A percentile compares a stretch with the other conserved stretches of the same genome.
These are phyloP conservation scores for Vararia minispora DNA, from an alignment of 768 basidiomycete species.

Conservation along the genomic window DNA sequence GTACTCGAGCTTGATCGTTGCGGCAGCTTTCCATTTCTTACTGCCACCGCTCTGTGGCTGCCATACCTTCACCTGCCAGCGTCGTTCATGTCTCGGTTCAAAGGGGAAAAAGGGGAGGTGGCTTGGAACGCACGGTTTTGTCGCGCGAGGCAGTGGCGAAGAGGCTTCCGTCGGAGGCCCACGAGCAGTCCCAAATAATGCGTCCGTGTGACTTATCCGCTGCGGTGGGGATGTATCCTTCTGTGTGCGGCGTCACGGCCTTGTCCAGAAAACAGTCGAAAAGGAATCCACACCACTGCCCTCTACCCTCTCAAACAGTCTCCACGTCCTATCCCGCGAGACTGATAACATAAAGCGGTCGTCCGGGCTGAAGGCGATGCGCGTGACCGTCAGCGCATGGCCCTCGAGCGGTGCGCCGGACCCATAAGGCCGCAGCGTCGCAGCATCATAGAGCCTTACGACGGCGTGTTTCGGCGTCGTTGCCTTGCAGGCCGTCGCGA, in stretches of 20 bases:
- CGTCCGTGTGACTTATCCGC: slow-evolving; percentile 80
- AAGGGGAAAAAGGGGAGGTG: too few relatives aligned
- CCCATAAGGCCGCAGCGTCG: slow-evolving; percentile 56
- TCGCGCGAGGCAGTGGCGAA: slow-evolving; percentile 95
- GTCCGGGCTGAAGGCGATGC: slow-evolving; percentile 82
- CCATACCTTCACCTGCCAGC: slow-evolving; percentile 78
- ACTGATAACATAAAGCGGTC: slow-evolving; percentile 73
- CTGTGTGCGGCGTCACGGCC: slow-evolving; percentile 13
- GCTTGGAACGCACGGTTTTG: slow-evolving; percentile 79
- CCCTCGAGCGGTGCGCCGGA: slow-evolving; percentile 71
- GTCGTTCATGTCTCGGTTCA: background rate
- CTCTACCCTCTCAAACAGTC: slow-evolving; percentile 48
- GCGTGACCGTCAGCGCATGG: slow-evolving; percentile 83
- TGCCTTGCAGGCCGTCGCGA: slow-evolving; percentile 89
- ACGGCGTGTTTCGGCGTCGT: slow-evolving; percentile 83
- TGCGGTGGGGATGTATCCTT: slow-evolving; percentile 50
- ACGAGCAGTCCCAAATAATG: slow-evolving; percentile 94
- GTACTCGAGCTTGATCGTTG: slow-evolving; percentile 59
- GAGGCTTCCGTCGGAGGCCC: slow-evolving; percentile 62
- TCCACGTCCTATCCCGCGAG: slow-evolving; percentile 89
- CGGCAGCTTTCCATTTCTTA: slow-evolving; percentile 41
- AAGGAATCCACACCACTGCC: slow-evolving; percentile 25
- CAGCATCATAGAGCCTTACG: slow-evolving; percentile 69
- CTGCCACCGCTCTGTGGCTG: slow-evolving; percentile 19
- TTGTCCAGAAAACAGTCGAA: slow-evolving; percentile 2